Base-by-base conservation (phyloP, 106 monocot species). In the Cymbidium sinense region DNA sequence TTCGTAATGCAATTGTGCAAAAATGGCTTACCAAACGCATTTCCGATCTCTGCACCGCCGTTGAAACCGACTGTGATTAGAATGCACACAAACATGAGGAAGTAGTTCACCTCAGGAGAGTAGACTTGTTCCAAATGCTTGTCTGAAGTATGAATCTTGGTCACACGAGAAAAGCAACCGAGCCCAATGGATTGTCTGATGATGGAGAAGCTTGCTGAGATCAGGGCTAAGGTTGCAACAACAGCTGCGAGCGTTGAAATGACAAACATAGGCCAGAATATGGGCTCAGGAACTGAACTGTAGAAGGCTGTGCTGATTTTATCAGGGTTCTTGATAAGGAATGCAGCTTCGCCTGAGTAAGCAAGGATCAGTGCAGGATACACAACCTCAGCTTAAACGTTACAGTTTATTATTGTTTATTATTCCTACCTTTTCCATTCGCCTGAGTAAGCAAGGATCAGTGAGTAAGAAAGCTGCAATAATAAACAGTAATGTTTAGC, bases 231-330 rank as follows among this genome's bases (percentile, higher is more conserved):
- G 69, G 87, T 92, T 17, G 89, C 92, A 6, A 92, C 87, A 12
- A 92, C 30, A 18, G 92, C 85, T 21, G 89, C 92, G 0, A 87
- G 74, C 0, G 87, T 85, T 3, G 89, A 76, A 5, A 89, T 52
- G 5, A 85, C 36, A 44, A 92, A 92, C 89, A 89, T 85, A 0
- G 92, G 92, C 92, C 89, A 92, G 54, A 87, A 92, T 35, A 51
- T 82, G 83, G 37, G 83, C 1, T 84, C 75, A 8, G 91, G 91
- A 1, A 79, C 61, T 0, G 86, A 85, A 39, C 85, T 85, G 37
- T 92, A 92, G 70, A 92, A 92, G 0, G 86, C 77, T 19, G 82
- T 86, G 70, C 81, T 83, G 5, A 85, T 25, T 27, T 81, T 52
- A 1, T 73, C 79, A 0, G 85, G 88, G 58, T 89, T 80, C 89